These are phyloP conservation scores for Populus trichocarpa DNA, from an alignment of 441 rosid genomes.

Conservation along the genomic window DNA sequence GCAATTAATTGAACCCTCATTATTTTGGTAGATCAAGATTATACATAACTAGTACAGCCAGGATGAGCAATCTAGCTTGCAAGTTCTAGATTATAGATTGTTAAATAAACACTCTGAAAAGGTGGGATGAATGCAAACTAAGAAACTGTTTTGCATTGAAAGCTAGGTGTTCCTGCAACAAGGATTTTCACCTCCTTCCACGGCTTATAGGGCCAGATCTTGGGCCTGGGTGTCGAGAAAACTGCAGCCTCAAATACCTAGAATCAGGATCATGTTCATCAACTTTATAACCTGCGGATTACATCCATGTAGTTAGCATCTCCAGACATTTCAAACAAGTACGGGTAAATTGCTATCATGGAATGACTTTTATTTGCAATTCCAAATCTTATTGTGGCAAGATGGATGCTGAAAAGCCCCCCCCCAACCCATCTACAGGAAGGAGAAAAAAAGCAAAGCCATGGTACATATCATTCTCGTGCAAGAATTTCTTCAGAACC, in stretches of 20 bases:
- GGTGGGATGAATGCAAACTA: background rate
- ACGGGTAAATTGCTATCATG: background rate
- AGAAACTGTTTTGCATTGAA: background rate
- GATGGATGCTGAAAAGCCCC: background rate
- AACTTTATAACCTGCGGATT: conserved; percentile 61
- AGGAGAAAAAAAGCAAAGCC: too few relatives aligned
- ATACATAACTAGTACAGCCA: conserved; percentile 5
- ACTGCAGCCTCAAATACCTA: conserved; percentile 60
- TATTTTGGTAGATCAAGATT: conserved; percentile 1
- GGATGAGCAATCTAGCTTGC: conserved; percentile 10
- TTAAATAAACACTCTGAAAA: background rate
- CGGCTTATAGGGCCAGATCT: conserved; percentile 54
- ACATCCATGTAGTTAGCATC: conserved; percentile 10
- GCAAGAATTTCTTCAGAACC: background rate
- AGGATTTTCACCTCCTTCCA: conserved; percentile 42
- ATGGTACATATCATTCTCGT: background rate
- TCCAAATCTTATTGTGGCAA: background rate
- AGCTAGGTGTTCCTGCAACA: background rate
- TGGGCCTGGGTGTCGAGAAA: conserved; percentile 67
- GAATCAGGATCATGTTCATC: conserved; percentile 68
- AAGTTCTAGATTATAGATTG: background rate
- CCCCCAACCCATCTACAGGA: too few relatives aligned
- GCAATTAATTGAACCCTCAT: background rate
- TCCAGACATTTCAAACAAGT: conserved; percentile 2
- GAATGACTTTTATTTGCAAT: background rate